Base-by-base conservation (phyloP, 2,329 filamentous ascomycete species). In the Trichoderma semiorbis region DNA sequence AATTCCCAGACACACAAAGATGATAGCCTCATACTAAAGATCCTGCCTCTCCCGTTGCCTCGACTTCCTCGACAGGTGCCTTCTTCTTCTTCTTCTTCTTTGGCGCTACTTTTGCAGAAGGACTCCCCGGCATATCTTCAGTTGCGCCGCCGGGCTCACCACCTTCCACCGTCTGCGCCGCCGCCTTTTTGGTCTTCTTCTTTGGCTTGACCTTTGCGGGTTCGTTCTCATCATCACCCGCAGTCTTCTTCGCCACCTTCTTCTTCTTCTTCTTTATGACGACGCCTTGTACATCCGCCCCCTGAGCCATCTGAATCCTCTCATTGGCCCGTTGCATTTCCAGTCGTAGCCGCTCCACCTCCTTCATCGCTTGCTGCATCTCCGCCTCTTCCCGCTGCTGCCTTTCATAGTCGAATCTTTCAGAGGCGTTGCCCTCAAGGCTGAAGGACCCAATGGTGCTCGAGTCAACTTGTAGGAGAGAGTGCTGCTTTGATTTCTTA, bases 291-390 rank as follows among this genome's bases (percentile, higher is more conserved):
- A 83, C 85, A 61, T 89, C 86, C 32, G 91, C 88, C n/a, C 90
- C 91, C 76, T 90, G 88, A 26, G 90, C 90, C 24, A 91, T 88
- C 75, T 92, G 88, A 47, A 95, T 90, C 70, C 92, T 85, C 82
- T 95, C 93, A 76, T 91, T 93, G 47, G 90, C 91, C 71, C 92
- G 85, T 82, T 95, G 93, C 94, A 98, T 97, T 82, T 97, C 93
- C 71, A 98, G 84, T 67, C 96, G 87, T 72, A 97, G 83, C 66
- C 91, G 87, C 83, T 98, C 95, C 3, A 99, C 93, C 80, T 98
- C 93, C 79, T 91, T 91, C 85, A 98, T 90, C 10, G 95, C 96
- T 77, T 90, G 90, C 58, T 89, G 90, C 93, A 98, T 97, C 81
- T 98, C 95, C 1, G 89, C 90, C 73, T 98, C 94, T 78, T 97